Conservation (phyloP, 2,329 filamentous ascomycete genomes). For the Aspergillus fumigatiaffinis region DNA sequence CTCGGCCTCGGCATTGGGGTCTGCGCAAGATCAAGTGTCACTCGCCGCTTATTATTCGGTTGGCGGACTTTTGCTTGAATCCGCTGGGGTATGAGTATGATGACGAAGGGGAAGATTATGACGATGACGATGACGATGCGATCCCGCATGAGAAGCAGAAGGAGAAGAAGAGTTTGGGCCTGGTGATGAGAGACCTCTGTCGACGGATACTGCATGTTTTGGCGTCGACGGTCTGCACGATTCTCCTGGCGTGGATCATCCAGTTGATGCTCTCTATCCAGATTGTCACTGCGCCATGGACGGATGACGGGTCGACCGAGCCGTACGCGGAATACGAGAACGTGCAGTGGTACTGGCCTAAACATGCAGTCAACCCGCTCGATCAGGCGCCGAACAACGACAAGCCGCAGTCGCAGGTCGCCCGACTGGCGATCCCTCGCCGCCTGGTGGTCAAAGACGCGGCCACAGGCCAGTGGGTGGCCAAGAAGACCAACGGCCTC, state of each 20-base stretch:
- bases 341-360: conserved; percentile 13
- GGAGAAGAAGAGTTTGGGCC: too few species aligned
- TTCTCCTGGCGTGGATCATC: conserved; percentile 10
- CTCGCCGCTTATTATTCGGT: conserved; percentile 5
- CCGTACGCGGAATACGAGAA: conserved; percentile 13
- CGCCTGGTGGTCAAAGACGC: conserved; percentile 9
- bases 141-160: too few species aligned
- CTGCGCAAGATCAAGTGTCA: conserved; percentile 6
- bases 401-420: conserved; percentile 6
- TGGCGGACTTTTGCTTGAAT: conserved; percentile 11
- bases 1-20: conserved; percentile 8
- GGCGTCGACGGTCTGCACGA: conserved; percentile 2
- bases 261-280: conserved; percentile 9
- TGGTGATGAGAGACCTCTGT: too few species aligned
- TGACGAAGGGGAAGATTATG: conserved; percentile 1
- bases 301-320: conserved; percentile 4
- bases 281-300: conserved; percentile 11
- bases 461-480: conserved; percentile 3
- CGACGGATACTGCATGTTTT: not conserved
- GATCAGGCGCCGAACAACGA: conserved; percentile 10
- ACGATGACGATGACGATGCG: not conserved
- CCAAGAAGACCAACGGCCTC: conserved; percentile 8
- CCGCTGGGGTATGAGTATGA: conserved; percentile 5
- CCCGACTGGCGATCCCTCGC: conserved; percentile 10
- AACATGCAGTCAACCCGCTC: conserved; percentile 13